Conservation (phyloP, 2,329 filamentous ascomycete genomes). For the Chaetomiaceae sp. region DNA sequence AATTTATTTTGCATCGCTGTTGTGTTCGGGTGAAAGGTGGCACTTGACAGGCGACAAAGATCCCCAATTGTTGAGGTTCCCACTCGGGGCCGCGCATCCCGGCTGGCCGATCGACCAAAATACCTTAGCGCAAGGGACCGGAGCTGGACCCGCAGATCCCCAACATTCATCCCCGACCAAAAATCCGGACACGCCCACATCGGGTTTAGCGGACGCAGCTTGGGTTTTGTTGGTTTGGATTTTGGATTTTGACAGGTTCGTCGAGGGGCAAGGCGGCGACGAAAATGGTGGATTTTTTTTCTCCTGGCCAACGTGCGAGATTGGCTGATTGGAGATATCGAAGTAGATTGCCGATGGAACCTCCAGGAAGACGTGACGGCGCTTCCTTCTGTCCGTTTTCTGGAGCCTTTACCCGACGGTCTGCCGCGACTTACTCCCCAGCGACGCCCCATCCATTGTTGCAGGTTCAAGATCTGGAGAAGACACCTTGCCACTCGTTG, state of each 20-base stretch:
- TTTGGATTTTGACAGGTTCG: background rate
- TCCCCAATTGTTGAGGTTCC: constrained; percentile 27
- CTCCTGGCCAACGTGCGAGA: too few species aligned
- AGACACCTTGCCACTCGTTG: too few species aligned
- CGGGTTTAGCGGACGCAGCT: constrained; percentile 3
- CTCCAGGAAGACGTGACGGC: background rate
- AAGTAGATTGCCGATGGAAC: background rate
- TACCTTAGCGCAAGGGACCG: constrained; percentile 11
- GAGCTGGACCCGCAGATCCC: constrained; percentile 37
- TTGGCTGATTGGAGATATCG: background rate
- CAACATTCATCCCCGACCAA: constrained; percentile 38
- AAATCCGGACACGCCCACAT: constrained; percentile 1
- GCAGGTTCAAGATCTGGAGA: too few species aligned
- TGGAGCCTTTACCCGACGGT: background rate
- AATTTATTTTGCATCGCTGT: constrained; percentile 4
- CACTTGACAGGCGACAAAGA: background rate
- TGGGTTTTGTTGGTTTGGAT: background rate
- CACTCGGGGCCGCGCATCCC: constrained; percentile 13
- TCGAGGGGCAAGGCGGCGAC: background rate
- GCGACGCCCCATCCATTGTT: too few species aligned
- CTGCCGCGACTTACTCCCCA: background rate
- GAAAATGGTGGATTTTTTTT: background rate
- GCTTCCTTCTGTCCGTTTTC: constrained; percentile 1
- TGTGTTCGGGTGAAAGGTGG: background rate
- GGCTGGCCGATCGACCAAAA: constrained; percentile 16